Percentiles rank a stretch among this genome's conserved stretches.
Evolutionary conservation across 495 filamentous ascomycete species (phyloP).

Genomic region (Delitschia confertaspora): DNA sequence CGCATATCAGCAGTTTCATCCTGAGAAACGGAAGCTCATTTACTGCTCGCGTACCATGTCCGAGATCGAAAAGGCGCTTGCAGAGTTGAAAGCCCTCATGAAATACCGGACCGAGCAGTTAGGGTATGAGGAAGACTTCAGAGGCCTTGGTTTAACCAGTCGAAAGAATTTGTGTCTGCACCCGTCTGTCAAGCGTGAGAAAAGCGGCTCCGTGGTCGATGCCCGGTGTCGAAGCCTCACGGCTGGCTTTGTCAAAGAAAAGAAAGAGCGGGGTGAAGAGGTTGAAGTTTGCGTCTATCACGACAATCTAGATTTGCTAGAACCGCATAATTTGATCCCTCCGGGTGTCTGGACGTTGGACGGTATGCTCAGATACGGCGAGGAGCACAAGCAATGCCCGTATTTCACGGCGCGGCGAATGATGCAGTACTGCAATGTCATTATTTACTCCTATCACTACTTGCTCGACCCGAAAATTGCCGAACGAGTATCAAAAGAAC

Average conservation of each 20-base stretch:
- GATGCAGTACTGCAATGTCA: conserved; percentile 99
- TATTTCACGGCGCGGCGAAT: conserved; percentile 95
- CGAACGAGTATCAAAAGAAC: conserved; percentile 88
- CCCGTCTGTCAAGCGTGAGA: conserved; percentile 88
- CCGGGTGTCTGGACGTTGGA: conserved; percentile 96
- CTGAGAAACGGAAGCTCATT: conserved; percentile 87
- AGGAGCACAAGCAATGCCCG: conserved; percentile 92
- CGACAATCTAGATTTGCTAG: conserved; percentile 89
- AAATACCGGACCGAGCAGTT: conserved; percentile 82
- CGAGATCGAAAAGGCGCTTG: conserved; percentile 90
- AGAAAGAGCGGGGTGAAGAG: conserved; percentile 88
- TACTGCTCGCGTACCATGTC: conserved; percentile 99
- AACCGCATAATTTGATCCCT: conserved; percentile 87
- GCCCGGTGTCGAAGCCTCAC: conserved; percentile 91
- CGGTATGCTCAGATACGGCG: conserved; percentile 74
- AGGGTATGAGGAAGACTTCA: conserved; percentile 82
- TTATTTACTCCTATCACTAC: conserved; percentile 99
- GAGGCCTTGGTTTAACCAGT: conserved; percentile 85
- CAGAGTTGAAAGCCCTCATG: conserved; percentile 87
- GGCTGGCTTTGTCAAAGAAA: conserved; percentile 93
- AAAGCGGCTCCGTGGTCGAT: conserved; percentile 89
- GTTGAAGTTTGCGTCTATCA: conserved; percentile 93
- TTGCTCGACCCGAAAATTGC: conserved; percentile 97
- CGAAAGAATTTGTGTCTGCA: conserved; percentile 97
- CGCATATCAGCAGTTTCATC: conserved; percentile 86